A percentile compares a stretch with the other conserved stretches of the same genome.
These are phyloP conservation scores for Termitomyces bulborhizus DNA, from an alignment of 768 basidiomycete genomes.

Conservation along the genomic window DNA sequence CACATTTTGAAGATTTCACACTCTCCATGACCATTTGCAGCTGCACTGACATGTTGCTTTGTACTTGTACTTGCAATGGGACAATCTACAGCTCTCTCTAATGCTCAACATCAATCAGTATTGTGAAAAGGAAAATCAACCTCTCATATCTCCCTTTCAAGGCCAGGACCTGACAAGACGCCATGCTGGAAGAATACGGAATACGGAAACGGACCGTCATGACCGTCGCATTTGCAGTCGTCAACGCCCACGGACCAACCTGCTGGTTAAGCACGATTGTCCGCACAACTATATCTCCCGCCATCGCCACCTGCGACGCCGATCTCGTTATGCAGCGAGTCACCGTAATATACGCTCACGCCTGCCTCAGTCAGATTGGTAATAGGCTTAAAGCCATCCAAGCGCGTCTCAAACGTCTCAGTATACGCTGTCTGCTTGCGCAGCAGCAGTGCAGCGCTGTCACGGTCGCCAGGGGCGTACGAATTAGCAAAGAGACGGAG, in stretches of 20 bases:
- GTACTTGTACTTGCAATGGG: too few relatives aligned
- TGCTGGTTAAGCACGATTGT: constrained; percentile 24
- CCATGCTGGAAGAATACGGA: background rate
- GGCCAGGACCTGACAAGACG: too few relatives aligned
- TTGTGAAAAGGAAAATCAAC: too few relatives aligned
- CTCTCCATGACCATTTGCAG: too few relatives aligned
- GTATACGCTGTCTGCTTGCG: constrained; percentile 31
- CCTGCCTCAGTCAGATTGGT: constrained; percentile 30
- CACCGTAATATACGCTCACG: constrained; percentile 28
- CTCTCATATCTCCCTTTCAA: too few relatives aligned
- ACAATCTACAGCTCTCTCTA: too few relatives aligned
- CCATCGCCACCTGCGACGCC: constrained; percentile 20
- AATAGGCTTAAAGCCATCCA: constrained; percentile 23
- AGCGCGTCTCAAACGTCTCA: constrained; percentile 28
- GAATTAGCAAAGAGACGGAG: constrained; percentile 29
- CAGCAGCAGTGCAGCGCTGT: constrained; percentile 26
- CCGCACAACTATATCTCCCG: constrained; percentile 21
- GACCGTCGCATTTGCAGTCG: constrained; percentile 22
- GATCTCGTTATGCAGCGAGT: constrained; percentile 32
- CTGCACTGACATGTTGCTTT: too few relatives aligned
- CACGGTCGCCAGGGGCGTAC: constrained; percentile 14
- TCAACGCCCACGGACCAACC: constrained; percentile 29
- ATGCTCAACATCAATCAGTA: too few relatives aligned
- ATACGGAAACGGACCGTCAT: constrained; percentile 16
- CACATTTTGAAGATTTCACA: too few relatives aligned